Percentiles rank a stretch among this genome's conserved stretches.
phyloP scores from a whole-genome alignment of 805 yeast species.

The Starmerella gropengiesseri region DNA sequence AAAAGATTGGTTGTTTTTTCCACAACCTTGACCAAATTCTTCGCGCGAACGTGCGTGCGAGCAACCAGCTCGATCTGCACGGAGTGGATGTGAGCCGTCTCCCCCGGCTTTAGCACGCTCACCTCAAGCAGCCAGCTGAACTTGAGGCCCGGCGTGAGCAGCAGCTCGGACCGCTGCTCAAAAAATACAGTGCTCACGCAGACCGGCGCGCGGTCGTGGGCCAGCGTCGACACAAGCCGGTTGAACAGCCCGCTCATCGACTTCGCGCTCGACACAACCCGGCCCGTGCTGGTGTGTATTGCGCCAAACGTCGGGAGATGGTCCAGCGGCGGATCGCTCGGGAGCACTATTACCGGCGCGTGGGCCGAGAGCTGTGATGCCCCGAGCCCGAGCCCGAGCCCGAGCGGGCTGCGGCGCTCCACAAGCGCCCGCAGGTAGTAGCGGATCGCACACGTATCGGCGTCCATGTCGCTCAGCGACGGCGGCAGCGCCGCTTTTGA shows the following conservation, averaged over 20 bases:
- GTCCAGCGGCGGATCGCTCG: slow-evolving; percentile 27
- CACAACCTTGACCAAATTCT: slow-evolving; percentile 13
- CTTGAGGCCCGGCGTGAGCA: slow-evolving; percentile 21
- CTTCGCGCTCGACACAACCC: slow-evolving; percentile 14
- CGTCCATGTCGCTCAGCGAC: slow-evolving; percentile 18
- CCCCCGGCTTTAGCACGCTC: slow-evolving; percentile 1
- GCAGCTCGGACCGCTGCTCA: slow-evolving; percentile 16
- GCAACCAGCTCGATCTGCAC: slow-evolving; percentile 12
- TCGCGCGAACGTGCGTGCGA: slow-evolving; percentile 17
- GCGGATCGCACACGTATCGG: slow-evolving; percentile 13
- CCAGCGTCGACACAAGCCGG: slow-evolving; percentile 14
- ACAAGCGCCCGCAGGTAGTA: slow-evolving; percentile 13
- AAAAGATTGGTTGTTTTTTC: slow-evolving; percentile 8
- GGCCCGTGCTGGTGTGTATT: slow-evolving; percentile 6
- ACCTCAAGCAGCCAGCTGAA: slow-evolving; percentile 17
- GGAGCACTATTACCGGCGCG: slow-evolving; percentile 37
- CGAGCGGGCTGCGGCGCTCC: background rate
- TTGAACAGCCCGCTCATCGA: slow-evolving; percentile 18
- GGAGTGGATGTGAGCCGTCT: slow-evolving; percentile 8
- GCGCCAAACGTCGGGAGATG: slow-evolving; percentile 20
- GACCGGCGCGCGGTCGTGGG: slow-evolving; percentile 17
- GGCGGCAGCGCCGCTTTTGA: slow-evolving; percentile 13
- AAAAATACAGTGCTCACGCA: slow-evolving; percentile 16
- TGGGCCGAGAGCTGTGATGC: background rate
- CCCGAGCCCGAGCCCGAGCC: slow-evolving; percentile 3